These are phyloP conservation scores for Peniophora sp. DNA, from an alignment of 1,284 basidiomycete species.

Conservation along the genomic window DNA sequence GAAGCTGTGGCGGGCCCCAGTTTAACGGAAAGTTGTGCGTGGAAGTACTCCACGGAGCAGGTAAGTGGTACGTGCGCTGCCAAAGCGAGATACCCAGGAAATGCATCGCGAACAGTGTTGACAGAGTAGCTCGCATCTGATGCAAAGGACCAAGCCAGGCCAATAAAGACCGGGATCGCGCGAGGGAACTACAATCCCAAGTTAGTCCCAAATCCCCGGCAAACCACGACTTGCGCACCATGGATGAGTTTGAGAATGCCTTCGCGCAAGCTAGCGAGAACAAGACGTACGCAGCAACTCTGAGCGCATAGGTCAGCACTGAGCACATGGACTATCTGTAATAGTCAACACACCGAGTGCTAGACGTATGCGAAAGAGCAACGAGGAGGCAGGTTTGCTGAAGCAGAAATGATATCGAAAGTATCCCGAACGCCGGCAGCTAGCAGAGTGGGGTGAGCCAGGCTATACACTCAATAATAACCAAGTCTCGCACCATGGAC, in stretches of 20 bases:
- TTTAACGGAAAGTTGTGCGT: conserved; percentile 45
- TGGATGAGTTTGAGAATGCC: conserved; percentile 37
- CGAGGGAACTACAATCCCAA: conserved; percentile 4
- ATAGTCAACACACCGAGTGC: conserved; percentile 42
- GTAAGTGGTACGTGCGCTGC: conserved; percentile 50
- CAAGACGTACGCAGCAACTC: conserved; percentile 59
- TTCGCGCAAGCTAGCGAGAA: conserved; percentile 60
- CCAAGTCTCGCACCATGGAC: conserved; percentile 43
- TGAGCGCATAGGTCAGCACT: conserved; percentile 19
- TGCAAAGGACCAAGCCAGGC: conserved; percentile 35
- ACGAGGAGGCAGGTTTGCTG: conserved; percentile 55
- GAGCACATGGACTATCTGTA: neutral
- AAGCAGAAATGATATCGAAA: conserved; percentile 59
- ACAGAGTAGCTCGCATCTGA: conserved; percentile 48
- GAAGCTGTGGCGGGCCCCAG: conserved; percentile 43
- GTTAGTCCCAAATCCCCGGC: conserved; percentile 25
- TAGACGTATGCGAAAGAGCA: conserved; percentile 56
- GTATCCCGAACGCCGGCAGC: conserved; percentile 64
- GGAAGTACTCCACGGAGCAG: conserved; percentile 53
- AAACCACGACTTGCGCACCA: conserved; percentile 41
- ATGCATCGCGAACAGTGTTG: conserved; percentile 31
- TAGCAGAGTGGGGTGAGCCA: conserved; percentile 17
- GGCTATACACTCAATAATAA: neutral
- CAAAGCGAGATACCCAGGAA: conserved; percentile 61
- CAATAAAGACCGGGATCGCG: conserved; percentile 4